Evolutionary conservation across 1,139 yeast species (phyloP), one percentile per base, ranked within the genome.

Genomic region (Scheffersomyces insectosa): DNA sequence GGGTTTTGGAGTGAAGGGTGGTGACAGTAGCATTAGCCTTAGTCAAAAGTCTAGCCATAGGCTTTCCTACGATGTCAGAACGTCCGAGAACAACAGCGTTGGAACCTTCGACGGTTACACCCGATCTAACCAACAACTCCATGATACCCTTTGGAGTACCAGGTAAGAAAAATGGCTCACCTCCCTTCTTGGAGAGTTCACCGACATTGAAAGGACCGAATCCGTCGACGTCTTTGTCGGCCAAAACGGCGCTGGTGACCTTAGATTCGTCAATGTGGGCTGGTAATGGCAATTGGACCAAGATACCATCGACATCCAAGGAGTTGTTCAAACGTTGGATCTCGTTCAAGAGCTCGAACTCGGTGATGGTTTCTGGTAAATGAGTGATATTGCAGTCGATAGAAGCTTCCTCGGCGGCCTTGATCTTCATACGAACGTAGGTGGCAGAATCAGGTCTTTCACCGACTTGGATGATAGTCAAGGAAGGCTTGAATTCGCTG

Each of bases 81-180:
- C 99, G 82, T 45, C 99, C 99, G 48, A 93, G 75, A 29, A 93
- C 98, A 38, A 91, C 97, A n/a, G 96, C 97, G 53, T 80, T 77
- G 52, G 88, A 77, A 49, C 98, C 99, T 33, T 79, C 72, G 41
- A 89, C 64, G 3, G 71, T 64, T 20, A 90, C 85, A 28, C 80
- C 75, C 39, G 88, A 72, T 52, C 79, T 75, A 48, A 81, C 70
- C 56, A 93, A 77, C 55, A 93, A 75, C 55, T 82, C 85, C 73
- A 93, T 82, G 60, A 91, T 84, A 36, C 99, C 99, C 71, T 88
- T 83, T 43, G 99, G 99, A 36, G 99, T 93, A 69, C 99, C 93
- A 30, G 99, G 99, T 55, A 88, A 75, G 66, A 88, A 93, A 48
- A 70, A 65, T 16, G 99, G 99, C 32, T 77, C 65, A 41, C 99